Evolutionary conservation across 2,329 filamentous ascomycete genomes (phyloP), one percentile per base, ranked within the genome.

Genomic region (Sarocladiaceae sp.): DNA sequence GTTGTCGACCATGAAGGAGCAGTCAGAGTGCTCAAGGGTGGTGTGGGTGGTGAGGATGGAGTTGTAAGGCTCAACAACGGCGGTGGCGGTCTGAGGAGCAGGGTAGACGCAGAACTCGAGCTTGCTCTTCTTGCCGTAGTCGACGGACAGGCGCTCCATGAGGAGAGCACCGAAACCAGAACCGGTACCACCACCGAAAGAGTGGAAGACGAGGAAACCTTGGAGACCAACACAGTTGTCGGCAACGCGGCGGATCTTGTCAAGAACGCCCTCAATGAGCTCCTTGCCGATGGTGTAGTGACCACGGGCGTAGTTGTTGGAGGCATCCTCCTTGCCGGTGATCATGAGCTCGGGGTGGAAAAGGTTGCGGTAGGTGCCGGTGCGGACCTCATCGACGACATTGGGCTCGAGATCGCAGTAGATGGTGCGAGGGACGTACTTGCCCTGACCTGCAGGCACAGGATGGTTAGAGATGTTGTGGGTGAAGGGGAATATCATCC

Each of bases 51-150:
- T 97, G 62, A 99, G 86, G 70, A 97, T 97, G 50, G 94, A 97
- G 85, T 99, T 99, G 86, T 99, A 99, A 56, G 94, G 94, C 85
- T 99, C 94, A 59, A 99, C 94, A 56, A 99, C 93, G 40, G 94
- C 95, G 66, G 93, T 97, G 63, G 93, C 90, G 62, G 94, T 94
- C 79, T 96, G 92, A 55, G 94, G 94, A 62, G 94, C 92, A 67
- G 94, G 94, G 80, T 99, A 99, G 68, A 99, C 92, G 68, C 91
- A 96, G 83, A 99, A 99, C 77, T 99, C 94, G 59, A 99, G 84
- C 87, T 99, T 99, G 84, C 89, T 95, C 87, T 99, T 99, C 87
- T 99, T 99, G 80, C 94, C 93, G 71, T 97, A 99, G 78, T 99
- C 94, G 67, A 97, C 90, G 31, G 94, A 97, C 57, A 99, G 86